Percentiles rank a stretch among this genome's conserved stretches.
Evolutionary conservation across 2,329 filamentous ascomycete genomes (phyloP).

Genomic region (Lachnellula occidentalis): DNA sequence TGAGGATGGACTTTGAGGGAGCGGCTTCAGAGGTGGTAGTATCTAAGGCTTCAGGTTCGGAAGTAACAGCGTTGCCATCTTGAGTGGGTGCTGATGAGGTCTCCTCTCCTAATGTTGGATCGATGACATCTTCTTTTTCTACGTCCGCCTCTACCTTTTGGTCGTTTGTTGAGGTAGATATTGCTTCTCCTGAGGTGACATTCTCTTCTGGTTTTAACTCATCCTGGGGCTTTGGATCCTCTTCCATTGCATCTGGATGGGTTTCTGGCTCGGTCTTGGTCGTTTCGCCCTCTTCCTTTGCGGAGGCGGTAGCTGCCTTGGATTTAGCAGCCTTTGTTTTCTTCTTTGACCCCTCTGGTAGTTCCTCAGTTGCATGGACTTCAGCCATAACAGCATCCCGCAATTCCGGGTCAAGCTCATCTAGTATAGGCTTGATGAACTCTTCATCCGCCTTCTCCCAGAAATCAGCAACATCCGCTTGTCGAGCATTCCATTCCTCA

Average conservation of each 20-base stretch:
- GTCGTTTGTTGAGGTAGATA: background rate
- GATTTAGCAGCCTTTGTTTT: constrained; percentile 11
- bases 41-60: constrained; percentile 1
- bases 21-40: background rate
- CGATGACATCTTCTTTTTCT: background rate
- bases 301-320: background rate
- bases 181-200: background rate
- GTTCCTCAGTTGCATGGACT: constrained; percentile 41
- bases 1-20: constrained; percentile 22
- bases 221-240: background rate
- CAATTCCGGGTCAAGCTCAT: constrained; percentile 57
- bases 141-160: background rate
- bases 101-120: background rate
- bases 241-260: background rate
- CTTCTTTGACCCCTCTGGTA: constrained; percentile 14
- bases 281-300: constrained; percentile 2
- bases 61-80: background rate
- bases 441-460: constrained; percentile 81
- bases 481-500: constrained; percentile 60
- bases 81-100: background rate
- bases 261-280: background rate
- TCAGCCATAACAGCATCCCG: constrained; percentile 57
- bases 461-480: constrained; percentile 73
- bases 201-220: background rate
- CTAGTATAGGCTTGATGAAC: constrained; percentile 66